phyloP scores from a whole-genome alignment of 148 eudicot genomes.

The Fagopyrum esculentum region DNA sequence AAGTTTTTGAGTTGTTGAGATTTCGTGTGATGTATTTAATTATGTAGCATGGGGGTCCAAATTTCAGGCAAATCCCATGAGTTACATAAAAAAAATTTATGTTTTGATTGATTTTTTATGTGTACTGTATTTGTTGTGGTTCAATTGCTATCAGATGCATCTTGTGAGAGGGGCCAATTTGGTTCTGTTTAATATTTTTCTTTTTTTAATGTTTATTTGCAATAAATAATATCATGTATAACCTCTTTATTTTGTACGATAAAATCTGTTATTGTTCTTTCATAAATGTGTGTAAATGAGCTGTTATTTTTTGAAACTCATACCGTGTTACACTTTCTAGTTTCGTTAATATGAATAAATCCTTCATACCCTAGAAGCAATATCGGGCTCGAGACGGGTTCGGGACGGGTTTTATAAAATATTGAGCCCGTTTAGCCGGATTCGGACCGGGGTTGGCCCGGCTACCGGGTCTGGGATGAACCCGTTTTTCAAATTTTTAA shows the following conservation, averaged over 20 bases:
- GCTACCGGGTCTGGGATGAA: too few relatives aligned
- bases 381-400: too few relatives aligned
- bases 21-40: slow-evolving; percentile 6
- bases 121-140: slow-evolving; percentile 11
- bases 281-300: not conserved
- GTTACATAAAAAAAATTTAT: slow-evolving; percentile 31
- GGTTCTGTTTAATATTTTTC: not conserved
- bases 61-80: slow-evolving; percentile 53
- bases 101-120: not conserved
- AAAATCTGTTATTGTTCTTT: slow-evolving; percentile 3
- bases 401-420: too few relatives aligned
- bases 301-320: not conserved
- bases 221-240: slow-evolving; percentile 34
- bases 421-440: too few relatives aligned
- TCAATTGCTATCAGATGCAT: slow-evolving; percentile 11
- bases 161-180: slow-evolving; percentile 31
- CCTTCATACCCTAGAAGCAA: too few relatives aligned
- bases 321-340: not conserved
- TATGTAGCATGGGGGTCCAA: not conserved
- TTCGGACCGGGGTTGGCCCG: too few relatives aligned
- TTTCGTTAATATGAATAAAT: too few relatives aligned
- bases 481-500: too few relatives aligned
- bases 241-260: not conserved
- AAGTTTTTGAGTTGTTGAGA: slow-evolving; percentile 1
- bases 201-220: slow-evolving; percentile 16